Evolutionary conservation across 148 eudicot genomes (phyloP), one percentile per base, ranked within the genome.

Genomic region (Amaranthus hypochondriacus): DNA sequence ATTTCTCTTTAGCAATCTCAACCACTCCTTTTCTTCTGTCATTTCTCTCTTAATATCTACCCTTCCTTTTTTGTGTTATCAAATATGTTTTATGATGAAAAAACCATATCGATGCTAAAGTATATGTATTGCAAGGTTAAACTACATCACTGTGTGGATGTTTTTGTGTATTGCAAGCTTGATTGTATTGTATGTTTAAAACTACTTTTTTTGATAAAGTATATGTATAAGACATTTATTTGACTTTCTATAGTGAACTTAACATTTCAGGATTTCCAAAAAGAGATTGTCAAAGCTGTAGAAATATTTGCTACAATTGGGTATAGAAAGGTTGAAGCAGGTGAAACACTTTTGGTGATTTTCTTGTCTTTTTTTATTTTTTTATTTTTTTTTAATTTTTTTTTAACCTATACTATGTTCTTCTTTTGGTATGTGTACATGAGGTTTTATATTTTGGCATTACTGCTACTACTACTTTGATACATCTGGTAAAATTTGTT

Each of bases 231-330:
- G 46, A 62, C 5, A 48, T 52, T 21, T 9, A 14, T 4, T 14
- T 54, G 62, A 48, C 28, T 49, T 39, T 62, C 57, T 18, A 15
- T 21, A 28, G 39, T 71, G 48, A 62, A 46, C 43, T 9, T 78
- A 49, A 21, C 50, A 77, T 70, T 80, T 68, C 93, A 94, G 98
- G 98, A 94, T 76, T 94, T 94, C 80, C 97, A 94, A 81, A 94
- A 83, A 80, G 98, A 94, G 71, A 72, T 91, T 79, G 86, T 89
- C 59, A 94, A 87, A 81, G 97, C 97, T 68, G 98, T 93, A 48
- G 98, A 94, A 83, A 77, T 86, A 77, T 88, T 91, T 83, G 82
- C 93, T 47, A 85, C 97, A 73, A 75, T 94, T 60, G 97, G 97
- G 44, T 89, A 88, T 77, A 88, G 85, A 83, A 87, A 88, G 55